phyloP scores from a whole-genome alignment of 2,329 filamentous ascomycete species.

The Trichophyton simii region DNA sequence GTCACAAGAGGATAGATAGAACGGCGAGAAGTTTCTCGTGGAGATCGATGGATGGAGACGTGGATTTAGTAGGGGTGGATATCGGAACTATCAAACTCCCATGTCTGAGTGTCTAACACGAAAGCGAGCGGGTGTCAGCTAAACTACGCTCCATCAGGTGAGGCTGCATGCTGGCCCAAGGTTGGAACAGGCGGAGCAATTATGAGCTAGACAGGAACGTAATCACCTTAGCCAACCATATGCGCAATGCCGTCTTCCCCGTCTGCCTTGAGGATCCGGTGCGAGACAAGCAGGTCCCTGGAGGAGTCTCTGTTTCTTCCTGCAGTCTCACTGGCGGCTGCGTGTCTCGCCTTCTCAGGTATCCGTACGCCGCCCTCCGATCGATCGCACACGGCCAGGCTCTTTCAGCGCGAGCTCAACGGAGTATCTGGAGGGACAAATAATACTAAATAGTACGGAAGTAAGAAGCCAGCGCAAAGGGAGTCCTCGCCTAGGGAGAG shows the following conservation, averaged over 20 bases:
- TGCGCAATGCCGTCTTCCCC: background rate
- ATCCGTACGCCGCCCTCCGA: too few relatives aligned
- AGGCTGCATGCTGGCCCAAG: conserved; percentile 1
- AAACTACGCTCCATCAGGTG: background rate
- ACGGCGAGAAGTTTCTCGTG: background rate
- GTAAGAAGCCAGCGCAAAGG: too few relatives aligned
- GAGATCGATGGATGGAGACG: background rate
- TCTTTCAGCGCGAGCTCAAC: too few relatives aligned
- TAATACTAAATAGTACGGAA: too few relatives aligned
- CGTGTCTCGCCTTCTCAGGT: too few relatives aligned
- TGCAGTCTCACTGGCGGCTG: too few relatives aligned
- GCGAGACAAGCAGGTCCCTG: background rate
- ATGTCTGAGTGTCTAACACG: conserved; percentile 1
- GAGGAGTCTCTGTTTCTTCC: background rate
- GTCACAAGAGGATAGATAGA: too few relatives aligned
- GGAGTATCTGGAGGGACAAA: too few relatives aligned
- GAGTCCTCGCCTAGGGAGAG: background rate
- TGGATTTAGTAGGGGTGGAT: background rate
- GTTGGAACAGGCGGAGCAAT: background rate
- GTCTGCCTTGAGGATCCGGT: background rate
- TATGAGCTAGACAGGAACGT: background rate
- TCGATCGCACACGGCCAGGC: too few relatives aligned
- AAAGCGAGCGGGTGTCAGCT: background rate
- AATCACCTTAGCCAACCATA: conserved; percentile 1
- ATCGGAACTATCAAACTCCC: background rate